These are phyloP conservation scores for Gnetum montanum DNA, from an alignment of 75 land plant genomes.

Conservation along the genomic window DNA sequence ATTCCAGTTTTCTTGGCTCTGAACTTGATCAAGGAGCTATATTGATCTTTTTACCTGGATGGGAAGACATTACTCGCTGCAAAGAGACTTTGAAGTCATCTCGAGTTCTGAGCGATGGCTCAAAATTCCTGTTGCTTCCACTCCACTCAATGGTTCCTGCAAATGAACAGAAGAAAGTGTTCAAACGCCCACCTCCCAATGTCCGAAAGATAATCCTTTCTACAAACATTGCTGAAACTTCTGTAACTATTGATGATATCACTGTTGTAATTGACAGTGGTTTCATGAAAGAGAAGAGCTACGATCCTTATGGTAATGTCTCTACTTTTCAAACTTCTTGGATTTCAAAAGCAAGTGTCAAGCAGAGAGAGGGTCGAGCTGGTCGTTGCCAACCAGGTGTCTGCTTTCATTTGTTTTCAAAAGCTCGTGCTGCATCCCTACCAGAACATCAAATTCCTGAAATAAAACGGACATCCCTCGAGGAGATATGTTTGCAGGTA, in stretches of 20 bases:
- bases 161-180: conserved; percentile 81
- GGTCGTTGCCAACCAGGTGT: conserved; percentile 92
- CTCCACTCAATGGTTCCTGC: conserved; percentile 91
- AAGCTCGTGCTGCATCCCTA: conserved; percentile 48
- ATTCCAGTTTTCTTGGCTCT: conserved; percentile 1
- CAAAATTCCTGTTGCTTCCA: conserved; percentile 63
- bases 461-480: conserved; percentile 86
- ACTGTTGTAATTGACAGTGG: conserved; percentile 93
- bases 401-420: conserved; percentile 88
- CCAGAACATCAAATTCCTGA: conserved; percentile 88
- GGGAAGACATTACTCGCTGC: conserved; percentile 86
- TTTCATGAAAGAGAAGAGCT: conserved; percentile 89
- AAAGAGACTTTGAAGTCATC: conserved; percentile 45
- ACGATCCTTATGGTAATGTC: conserved; percentile 90
- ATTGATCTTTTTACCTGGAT: conserved; percentile 88
- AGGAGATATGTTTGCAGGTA: conserved; percentile 94
- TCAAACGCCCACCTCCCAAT: conserved; percentile 60
- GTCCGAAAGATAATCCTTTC: conserved; percentile 84
- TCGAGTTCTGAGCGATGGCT: conserved; percentile 45
- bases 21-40: conserved; percentile 69
- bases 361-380: conserved; percentile 89
- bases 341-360: conserved; percentile 93
- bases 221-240: conserved; percentile 95
- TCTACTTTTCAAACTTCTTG: conserved; percentile 90
- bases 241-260: conserved; percentile 95